These are phyloP conservation scores for Tulasnella sp. DNA, from an alignment of 768 basidiomycete genomes.

Conservation along the genomic window DNA sequence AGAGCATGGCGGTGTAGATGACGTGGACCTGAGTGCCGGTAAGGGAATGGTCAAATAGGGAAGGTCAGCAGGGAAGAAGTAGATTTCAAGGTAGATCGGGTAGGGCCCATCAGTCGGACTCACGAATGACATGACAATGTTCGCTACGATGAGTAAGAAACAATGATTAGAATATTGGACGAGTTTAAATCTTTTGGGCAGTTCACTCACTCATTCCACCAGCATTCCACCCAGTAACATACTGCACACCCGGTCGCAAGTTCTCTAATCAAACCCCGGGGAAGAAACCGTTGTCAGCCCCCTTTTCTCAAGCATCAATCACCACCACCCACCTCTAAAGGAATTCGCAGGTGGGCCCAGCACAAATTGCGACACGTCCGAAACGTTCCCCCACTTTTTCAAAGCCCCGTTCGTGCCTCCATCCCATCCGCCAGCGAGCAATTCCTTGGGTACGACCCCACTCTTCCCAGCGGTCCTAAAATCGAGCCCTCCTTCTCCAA, in stretches of 20 bases:
- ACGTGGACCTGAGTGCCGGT: not conserved
- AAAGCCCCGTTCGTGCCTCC: not conserved
- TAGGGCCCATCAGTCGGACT: not conserved
- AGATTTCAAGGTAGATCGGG: too few relatives aligned
- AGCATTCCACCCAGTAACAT: not conserved
- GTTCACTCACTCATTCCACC: not conserved
- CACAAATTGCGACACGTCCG: not conserved
- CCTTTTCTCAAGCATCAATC: too few relatives aligned
- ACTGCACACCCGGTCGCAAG: not conserved
- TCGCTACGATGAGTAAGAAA: not conserved
- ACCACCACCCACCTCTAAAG: not conserved
- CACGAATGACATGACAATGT: constrained; percentile 1
- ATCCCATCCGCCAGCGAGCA: not conserved
- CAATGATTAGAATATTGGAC: not conserved
- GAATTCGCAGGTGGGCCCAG: not conserved
- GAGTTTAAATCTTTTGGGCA: not conserved
- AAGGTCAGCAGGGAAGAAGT: not conserved
- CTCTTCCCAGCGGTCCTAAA: not conserved
- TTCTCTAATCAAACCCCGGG: not conserved
- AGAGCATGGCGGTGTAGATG: not conserved
- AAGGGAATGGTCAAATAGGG: not conserved
- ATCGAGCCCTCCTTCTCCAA: not conserved
- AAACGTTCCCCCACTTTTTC: not conserved
- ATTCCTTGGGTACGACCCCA: not conserved
- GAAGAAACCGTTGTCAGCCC: not conserved